Conservation (phyloP, 1,284 basidiomycete species). For the Lignosus rhinocerotis region DNA sequence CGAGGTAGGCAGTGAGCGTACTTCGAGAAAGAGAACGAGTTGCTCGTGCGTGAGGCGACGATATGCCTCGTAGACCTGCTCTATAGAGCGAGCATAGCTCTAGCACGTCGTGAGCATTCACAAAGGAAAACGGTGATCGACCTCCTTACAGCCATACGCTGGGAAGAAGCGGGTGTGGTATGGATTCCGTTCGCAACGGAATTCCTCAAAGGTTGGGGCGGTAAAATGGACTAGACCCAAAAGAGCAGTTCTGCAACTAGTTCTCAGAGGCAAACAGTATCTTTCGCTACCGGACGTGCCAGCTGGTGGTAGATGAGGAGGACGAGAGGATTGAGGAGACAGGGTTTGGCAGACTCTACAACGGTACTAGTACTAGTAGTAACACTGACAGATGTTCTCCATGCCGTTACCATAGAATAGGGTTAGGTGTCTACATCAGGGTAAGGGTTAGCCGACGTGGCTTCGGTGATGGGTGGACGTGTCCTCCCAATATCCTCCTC, state of each 20-base stretch:
- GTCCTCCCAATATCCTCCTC: neutral
- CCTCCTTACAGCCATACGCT: slow-evolving; percentile 24
- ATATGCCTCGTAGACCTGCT: slow-evolving; percentile 66
- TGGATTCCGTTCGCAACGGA: neutral
- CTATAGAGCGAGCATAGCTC: slow-evolving; percentile 33
- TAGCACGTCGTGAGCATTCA: slow-evolving; percentile 17
- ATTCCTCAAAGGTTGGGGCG: neutral
- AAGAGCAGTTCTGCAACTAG: neutral
- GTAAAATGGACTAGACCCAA: neutral
- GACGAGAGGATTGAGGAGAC: neutral
- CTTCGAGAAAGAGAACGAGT: slow-evolving; percentile 70
- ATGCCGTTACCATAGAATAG: neutral
- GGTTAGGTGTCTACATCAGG: slow-evolving; percentile 5
- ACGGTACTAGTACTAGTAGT: no score
- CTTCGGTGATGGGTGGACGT: neutral
- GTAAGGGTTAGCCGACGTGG: slow-evolving; percentile 10
- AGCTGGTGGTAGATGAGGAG: neutral
- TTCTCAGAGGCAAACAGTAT: neutral
- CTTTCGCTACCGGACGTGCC: neutral
- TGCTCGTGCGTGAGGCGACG: slow-evolving; percentile 63
- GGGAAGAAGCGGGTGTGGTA: neutral
- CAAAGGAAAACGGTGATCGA: neutral
- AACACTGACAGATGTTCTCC: no score
- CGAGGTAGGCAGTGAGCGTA: slow-evolving; percentile 61
- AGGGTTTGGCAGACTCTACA: neutral